Evolutionary conservation across 495 filamentous ascomycete genomes (phyloP).

Genomic region (Astrothelium subdiscretum): DNA sequence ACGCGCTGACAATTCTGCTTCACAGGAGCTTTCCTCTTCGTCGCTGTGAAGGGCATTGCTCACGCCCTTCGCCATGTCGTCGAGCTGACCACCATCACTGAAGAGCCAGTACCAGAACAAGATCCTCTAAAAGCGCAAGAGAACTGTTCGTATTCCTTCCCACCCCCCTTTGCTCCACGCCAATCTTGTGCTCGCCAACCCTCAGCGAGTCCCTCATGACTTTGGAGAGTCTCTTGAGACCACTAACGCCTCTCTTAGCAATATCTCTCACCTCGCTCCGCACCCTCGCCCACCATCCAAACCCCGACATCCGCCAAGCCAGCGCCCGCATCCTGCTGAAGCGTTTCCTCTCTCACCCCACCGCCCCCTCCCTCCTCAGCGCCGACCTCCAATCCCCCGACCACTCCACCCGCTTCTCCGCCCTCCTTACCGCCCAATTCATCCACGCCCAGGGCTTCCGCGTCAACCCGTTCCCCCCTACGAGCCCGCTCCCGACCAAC

Average conservation of each 20-base stretch:
- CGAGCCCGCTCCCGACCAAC: neutral
- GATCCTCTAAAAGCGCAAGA: conserved; percentile 6
- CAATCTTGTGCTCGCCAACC: neutral
- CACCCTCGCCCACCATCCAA: conserved; percentile 20
- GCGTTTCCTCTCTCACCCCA: conserved; percentile 13
- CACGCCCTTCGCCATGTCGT: conserved; percentile 18
- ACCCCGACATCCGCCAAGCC: conserved; percentile 24
- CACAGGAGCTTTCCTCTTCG: conserved; percentile 21
- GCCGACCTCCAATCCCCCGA: conserved; percentile 8
- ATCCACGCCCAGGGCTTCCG: neutral
- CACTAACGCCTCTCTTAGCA: too few relatives aligned
- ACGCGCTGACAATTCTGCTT: neutral
- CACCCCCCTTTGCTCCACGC: neutral
- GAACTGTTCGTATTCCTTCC: neutral
- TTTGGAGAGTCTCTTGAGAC: too few relatives aligned
- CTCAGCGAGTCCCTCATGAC: neutral
- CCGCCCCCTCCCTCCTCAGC: conserved; percentile 2
- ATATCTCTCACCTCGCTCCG: conserved; percentile 23
- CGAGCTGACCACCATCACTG: conserved; percentile 8
- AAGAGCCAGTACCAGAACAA: neutral
- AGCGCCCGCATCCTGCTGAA: conserved; percentile 20
- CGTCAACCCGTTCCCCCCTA: neutral
- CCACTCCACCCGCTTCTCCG: neutral
- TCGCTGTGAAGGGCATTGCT: conserved; percentile 17
- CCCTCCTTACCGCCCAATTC: neutral